phyloP scores from a whole-genome alignment of 805 yeast genomes.

The Kuraishia floccosa region DNA sequence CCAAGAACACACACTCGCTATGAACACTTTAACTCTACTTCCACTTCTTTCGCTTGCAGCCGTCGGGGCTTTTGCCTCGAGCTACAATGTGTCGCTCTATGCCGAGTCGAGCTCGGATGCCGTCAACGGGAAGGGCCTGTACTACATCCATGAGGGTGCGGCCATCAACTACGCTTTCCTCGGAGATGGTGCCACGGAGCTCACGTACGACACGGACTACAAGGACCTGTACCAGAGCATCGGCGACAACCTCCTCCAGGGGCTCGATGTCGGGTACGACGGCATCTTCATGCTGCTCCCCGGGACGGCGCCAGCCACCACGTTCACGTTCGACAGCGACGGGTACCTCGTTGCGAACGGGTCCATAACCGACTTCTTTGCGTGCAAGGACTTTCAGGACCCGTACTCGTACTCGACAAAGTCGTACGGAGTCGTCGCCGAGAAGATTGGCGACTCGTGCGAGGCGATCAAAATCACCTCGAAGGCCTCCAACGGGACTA shows the following conservation, averaged over 20 bases:
- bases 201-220: slow-evolving; percentile 2
- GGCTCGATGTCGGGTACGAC: slow-evolving; percentile 2
- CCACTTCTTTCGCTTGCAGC: too few species aligned
- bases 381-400: slow-evolving; percentile 30
- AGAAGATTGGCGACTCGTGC: too few species aligned
- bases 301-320: slow-evolving; percentile 3
- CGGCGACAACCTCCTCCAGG: background rate
- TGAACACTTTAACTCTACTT: too few species aligned
- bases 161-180: slow-evolving; percentile 27
- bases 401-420: slow-evolving; percentile 26
- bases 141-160: slow-evolving; percentile 30
- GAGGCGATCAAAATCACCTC: too few species aligned
- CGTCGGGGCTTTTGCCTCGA: too few species aligned
- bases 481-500: too few species aligned
- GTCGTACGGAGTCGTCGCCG: slow-evolving; percentile 17
- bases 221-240: too few species aligned
- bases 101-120: slow-evolving; percentile 14
- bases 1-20: too few species aligned
- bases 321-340: slow-evolving; percentile 6
- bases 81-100: too few species aligned
- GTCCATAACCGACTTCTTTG: slow-evolving; percentile 22
- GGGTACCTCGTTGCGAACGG: slow-evolving; percentile 18
- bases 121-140: slow-evolving; percentile 18
- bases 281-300: slow-evolving; percentile 3
- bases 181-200: background rate